Evolutionary conservation across 805 yeast species (phyloP).

Genomic region (Yamadazyma sp.): DNA sequence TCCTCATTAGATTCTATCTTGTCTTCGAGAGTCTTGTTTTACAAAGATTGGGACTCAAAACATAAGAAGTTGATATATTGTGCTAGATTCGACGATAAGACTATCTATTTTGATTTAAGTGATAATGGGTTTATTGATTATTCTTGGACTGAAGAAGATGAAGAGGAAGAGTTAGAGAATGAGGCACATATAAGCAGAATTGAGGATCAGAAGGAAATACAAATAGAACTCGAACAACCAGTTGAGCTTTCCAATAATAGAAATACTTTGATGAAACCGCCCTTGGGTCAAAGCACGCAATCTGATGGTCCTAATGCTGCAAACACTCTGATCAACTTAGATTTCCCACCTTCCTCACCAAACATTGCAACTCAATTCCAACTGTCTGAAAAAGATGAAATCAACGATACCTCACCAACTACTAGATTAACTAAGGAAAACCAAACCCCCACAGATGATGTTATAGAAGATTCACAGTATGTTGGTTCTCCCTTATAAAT

Average conservation of each 20-base stretch:
- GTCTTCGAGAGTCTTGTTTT: constrained; percentile 26
- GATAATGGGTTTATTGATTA: neutral
- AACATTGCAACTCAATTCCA: constrained; percentile 3
- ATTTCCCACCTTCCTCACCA: constrained; percentile 16
- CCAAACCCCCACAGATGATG: constrained; percentile 13
- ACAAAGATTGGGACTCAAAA: constrained; percentile 33
- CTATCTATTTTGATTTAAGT: constrained; percentile 3
- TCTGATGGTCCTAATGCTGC: constrained; percentile 5
- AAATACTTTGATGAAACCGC: no score
- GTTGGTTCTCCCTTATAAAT: constrained; percentile 6
- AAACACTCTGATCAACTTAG: constrained; percentile 4
- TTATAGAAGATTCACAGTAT: constrained; percentile 33
- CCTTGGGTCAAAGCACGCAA: no score
- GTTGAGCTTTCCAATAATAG: no score
- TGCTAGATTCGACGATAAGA: neutral
- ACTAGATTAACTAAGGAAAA: no score
- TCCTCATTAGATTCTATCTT: constrained; percentile 17
- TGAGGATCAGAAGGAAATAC: no score
- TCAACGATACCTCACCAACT: no score
- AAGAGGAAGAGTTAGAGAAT: no score
- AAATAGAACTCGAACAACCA: no score
- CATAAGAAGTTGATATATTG: constrained; percentile 6
- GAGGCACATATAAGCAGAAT: no score
- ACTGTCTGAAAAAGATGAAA: neutral
- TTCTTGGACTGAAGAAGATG: neutral